Percentiles rank a stretch among this genome's conserved stretches.
phyloP scores from a whole-genome alignment of 2,329 filamentous ascomycete genomes.

The Sporothrix pallida region DNA sequence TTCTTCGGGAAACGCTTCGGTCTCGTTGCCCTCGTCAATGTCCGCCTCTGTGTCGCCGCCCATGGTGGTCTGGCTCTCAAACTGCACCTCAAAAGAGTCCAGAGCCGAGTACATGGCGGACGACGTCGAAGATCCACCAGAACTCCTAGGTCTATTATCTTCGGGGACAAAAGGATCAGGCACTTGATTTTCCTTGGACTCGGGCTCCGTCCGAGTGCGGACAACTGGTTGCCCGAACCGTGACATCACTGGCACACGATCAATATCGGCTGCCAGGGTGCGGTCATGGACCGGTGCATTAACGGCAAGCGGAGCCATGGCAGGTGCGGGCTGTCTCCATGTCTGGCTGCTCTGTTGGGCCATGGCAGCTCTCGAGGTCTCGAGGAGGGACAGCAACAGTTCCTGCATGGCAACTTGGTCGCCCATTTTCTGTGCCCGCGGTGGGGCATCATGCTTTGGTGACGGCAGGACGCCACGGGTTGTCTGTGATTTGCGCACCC shows the following conservation, averaged over 20 bases:
- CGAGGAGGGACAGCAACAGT: slow-evolving; percentile 39
- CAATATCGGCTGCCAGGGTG: slow-evolving; percentile 18
- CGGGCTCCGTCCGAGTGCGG: background rate
- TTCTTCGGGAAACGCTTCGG: slow-evolving; percentile 11
- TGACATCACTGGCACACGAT: slow-evolving; percentile 22
- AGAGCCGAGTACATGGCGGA: slow-evolving; percentile 35
- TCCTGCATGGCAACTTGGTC: slow-evolving; percentile 41
- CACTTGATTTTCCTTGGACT: background rate
- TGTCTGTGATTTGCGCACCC: slow-evolving; percentile 39
- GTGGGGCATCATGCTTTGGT: slow-evolving; percentile 29
- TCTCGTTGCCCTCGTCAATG: slow-evolving; percentile 2
- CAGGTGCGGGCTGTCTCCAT: background rate
- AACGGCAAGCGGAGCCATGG: background rate
- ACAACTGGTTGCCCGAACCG: slow-evolving; percentile 1
- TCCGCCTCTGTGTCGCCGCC: background rate
- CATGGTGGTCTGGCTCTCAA: slow-evolving; percentile 27
- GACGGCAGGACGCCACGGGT: slow-evolving; percentile 36
- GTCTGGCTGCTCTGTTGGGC: background rate
- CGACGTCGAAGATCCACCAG: slow-evolving; percentile 22
- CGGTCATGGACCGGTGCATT: background rate
- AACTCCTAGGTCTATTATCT: slow-evolving; percentile 13
- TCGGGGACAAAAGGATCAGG: background rate
- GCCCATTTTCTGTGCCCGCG: slow-evolving; percentile 33
- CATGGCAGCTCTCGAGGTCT: slow-evolving; percentile 13
- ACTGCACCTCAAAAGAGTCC: slow-evolving; percentile 16